Percentiles rank a stretch among this genome's conserved stretches.
Evolutionary conservation across 768 basidiomycete genomes (phyloP).

Genomic region (Hirschioporus abietinus): DNA sequence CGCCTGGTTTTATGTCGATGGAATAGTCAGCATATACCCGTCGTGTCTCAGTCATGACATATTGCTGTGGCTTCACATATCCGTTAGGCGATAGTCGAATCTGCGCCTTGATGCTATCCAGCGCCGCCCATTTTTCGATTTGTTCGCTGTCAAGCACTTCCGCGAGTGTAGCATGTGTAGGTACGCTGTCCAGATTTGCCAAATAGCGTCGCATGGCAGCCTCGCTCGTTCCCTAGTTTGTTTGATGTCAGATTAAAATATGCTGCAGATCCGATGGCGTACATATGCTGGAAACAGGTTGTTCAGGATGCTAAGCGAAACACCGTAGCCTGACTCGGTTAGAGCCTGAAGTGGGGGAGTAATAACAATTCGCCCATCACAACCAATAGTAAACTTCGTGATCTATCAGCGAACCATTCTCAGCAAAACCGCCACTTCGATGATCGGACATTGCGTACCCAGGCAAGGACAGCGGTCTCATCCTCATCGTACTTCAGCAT

Average conservation of each 20-base stretch:
- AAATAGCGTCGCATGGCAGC: not conserved
- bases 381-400: not conserved
- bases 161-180: not conserved
- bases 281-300: not conserved
- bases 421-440: not conserved
- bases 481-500: not conserved
- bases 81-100: not conserved
- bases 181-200: not conserved
- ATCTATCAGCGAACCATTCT: not conserved
- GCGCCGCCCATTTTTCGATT: not conserved
- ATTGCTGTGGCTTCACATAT: not conserved
- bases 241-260: not conserved
- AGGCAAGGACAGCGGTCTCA: not conserved
- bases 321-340: not conserved
- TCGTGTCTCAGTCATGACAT: not conserved
- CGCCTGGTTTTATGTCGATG: not conserved
- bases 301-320: not conserved
- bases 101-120: not conserved
- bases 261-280: not conserved
- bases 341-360: not conserved
- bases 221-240: not conserved
- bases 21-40: not conserved
- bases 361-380: not conserved
- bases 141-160: not conserved
- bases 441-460: not conserved